Percentiles rank a stretch among this genome's conserved stretches.
Conservation (phyloP, 306 rosid genomes). For the Malus domestica region ASM211411v1 NC_041799.1:34162001-34162500, state of each 20-base stretch:
- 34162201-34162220: constrained; percentile 57
- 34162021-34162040: constrained; percentile 70
- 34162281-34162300: constrained; percentile 31
- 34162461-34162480: constrained; percentile 57
- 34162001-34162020: constrained; percentile 44
- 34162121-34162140: constrained; percentile 74
- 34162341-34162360: constrained; percentile 33
- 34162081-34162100: constrained; percentile 72
- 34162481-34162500: constrained; percentile 40
- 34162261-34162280: constrained; percentile 46
- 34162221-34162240: constrained; percentile 66
- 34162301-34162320: constrained; percentile 41
- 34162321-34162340: constrained; percentile 36
- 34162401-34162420: constrained; percentile 46
- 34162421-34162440: constrained; percentile 59
- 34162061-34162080: constrained; percentile 64
- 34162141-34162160: constrained; percentile 53
- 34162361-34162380: constrained; percentile 43
- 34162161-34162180: constrained; percentile 59
- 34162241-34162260: constrained; percentile 54
- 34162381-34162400: constrained; percentile 41
- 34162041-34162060: constrained; percentile 60
- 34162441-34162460: constrained; percentile 57
- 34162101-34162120: constrained; percentile 98
- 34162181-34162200: constrained; percentile 37